Conservation (phyloP, 148 eudicot genomes). For the Camellia lanceoleosa region DNA sequence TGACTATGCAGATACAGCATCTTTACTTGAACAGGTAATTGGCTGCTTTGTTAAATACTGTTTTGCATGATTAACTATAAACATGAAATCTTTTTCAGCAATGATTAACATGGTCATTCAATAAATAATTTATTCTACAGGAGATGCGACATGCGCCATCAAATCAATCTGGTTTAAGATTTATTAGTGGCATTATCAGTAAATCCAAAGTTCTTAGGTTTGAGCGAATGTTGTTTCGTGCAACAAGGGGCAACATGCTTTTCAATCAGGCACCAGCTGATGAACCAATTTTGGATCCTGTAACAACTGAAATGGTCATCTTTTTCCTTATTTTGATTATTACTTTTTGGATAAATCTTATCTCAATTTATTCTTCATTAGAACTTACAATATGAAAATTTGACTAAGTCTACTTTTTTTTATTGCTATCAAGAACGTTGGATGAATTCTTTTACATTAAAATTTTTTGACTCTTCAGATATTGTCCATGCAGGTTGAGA, state of each 20-base stretch:
- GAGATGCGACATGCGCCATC: constrained; percentile 56
- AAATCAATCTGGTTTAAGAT: constrained; percentile 79
- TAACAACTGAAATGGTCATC: constrained; percentile 73
- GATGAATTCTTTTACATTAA: constrained; percentile 2
- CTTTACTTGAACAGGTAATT: constrained; percentile 82
- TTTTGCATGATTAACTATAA: not conserved
- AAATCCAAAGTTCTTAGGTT: constrained; percentile 73
- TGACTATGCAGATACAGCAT: constrained; percentile 62
- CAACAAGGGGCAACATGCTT: constrained; percentile 97
- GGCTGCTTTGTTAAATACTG: not conserved
- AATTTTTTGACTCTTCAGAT: not conserved
- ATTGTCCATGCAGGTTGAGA: constrained; percentile 77
- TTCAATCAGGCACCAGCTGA: constrained; percentile 92
- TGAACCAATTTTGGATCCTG: constrained; percentile 79
- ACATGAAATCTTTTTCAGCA: no score
- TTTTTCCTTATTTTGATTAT: constrained; percentile 16
- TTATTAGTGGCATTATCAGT: constrained; percentile 87
- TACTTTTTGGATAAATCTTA: not conserved
- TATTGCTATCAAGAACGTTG: not conserved
- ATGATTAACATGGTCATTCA: no score
- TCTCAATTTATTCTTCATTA: not conserved
- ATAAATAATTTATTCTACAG: constrained; percentile 45
- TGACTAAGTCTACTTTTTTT: not conserved
- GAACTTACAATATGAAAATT: not conserved
- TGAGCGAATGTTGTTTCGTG: constrained; percentile 98